Evolutionary conservation across 2,329 filamentous ascomycete species (phyloP), one percentile per base, ranked within the genome.

Genomic region (Corynespora cassiicola): DNA sequence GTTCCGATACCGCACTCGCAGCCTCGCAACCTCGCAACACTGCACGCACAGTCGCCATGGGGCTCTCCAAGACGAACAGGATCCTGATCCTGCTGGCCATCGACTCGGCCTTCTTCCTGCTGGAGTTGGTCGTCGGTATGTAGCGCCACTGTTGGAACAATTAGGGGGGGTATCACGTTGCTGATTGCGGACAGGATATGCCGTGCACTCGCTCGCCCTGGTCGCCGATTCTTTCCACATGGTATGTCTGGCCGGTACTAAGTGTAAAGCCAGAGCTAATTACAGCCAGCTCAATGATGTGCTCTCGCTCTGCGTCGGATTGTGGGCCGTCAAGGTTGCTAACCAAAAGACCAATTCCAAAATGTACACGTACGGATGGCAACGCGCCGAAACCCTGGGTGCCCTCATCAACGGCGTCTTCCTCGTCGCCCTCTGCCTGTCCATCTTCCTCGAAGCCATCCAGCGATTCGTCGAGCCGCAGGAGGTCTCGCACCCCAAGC

Each of bases 221-320:
- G 90, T 95, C 64, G 94, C 94, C 36, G 94, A 99, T 75, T 90
- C 94, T 44, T 99, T 99, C 70, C 94, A 99, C 73, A 99, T 99
- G 94, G 87, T 90, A 65, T 56, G 79, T 69, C 26, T 24, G n/a
- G 26, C 29, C 21, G 15, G 20, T 10, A 10, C 6, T 16, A 5
- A 29, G 14, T 10, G 7, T 11, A 29, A 27, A 34, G 22, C 24
- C 18, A 18, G 18, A 30, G 22, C 22, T 39, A 40, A 52, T 56
- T 41, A 56, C 40, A 37, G 25, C 15, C 36, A 90, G 87, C 78
- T 99, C 45, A 99, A 99, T 75, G 94, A 99, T 81, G 94, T 99
- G 56, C 86, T 99, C 45, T 97, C 94, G 1, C 76, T 99, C 10
- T 80, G 86, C 39, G 92, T 99, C 47, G 94, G 94, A 50, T 72